Conservation (phyloP, 2,329 filamentous ascomycete genomes). For the Chaetomiaceae sp. region DNA sequence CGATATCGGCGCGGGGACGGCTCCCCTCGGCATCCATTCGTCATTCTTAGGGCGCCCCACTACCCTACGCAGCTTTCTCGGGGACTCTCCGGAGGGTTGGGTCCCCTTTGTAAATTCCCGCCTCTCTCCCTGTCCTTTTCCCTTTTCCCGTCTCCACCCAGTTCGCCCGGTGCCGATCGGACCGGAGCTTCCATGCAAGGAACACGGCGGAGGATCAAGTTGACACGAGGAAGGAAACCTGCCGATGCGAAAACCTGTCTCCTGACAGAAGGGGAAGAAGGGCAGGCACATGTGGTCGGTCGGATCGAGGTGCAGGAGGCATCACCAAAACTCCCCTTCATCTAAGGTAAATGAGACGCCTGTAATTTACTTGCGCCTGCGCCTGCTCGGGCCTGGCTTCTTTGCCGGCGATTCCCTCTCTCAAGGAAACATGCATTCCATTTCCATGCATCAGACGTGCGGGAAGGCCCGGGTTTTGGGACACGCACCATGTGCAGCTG, state of each 20-base stretch:
- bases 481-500: too few relatives aligned
- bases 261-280: conserved; percentile 2
- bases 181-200: neutral
- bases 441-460: neutral
- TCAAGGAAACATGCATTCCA: neutral
- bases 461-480: too few relatives aligned
- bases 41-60: conserved; percentile 18
- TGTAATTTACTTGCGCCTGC: too few relatives aligned
- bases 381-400: neutral
- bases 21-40: conserved; percentile 8
- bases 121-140: too few relatives aligned
- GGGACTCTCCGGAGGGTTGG: too few relatives aligned
- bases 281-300: too few relatives aligned
- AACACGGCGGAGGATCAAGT: neutral
- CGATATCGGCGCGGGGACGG: conserved; percentile 15
- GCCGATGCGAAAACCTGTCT: too few relatives aligned
- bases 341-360: too few relatives aligned
- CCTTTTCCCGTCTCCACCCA: neutral
- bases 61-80: too few relatives aligned
- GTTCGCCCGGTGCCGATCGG: neutral
- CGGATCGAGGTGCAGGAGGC: too few relatives aligned
- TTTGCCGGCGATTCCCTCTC: neutral
- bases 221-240: neutral
- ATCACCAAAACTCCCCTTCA: too few relatives aligned
- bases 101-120: too few relatives aligned